Conservation (phyloP, 768 basidiomycete genomes). For the Lactarius indigo region DNA sequence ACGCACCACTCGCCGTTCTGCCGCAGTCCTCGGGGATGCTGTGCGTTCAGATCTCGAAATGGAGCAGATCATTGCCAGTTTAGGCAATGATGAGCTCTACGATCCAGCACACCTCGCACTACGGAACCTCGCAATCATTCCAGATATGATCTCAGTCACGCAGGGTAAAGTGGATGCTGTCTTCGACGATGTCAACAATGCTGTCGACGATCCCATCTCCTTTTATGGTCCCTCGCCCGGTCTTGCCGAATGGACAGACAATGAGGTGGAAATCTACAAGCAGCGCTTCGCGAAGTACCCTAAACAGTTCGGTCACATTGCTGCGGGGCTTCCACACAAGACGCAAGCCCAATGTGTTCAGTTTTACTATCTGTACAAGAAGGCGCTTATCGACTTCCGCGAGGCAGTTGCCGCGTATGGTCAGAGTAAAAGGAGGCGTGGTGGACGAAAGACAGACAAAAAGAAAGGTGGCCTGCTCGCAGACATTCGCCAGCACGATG, state of each 20-base stretch:
- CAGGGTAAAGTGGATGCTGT: slow-evolving; percentile 55
- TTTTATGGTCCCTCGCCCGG: slow-evolving; percentile 73
- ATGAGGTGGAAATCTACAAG: slow-evolving; percentile 74
- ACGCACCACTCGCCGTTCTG: slow-evolving; percentile 70
- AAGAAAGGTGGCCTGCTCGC: slow-evolving; percentile 78
- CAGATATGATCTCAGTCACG: slow-evolving; percentile 82
- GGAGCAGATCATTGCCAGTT: slow-evolving; percentile 93
- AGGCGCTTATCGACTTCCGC: slow-evolving; percentile 79
- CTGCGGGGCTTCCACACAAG: slow-evolving; percentile 77
- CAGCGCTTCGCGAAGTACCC: slow-evolving; percentile 81
- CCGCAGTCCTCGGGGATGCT: slow-evolving; percentile 74
- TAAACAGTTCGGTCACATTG: slow-evolving; percentile 95
- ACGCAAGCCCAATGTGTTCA: slow-evolving; percentile 84
- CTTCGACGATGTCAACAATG: slow-evolving; percentile 84
- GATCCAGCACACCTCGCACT: slow-evolving; percentile 87
- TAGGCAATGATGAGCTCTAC: slow-evolving; percentile 89
- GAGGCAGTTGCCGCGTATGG: slow-evolving; percentile 65
- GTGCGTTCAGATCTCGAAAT: slow-evolving; percentile 95
- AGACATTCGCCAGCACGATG: slow-evolving; percentile 79
- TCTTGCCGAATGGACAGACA: slow-evolving; percentile 84
- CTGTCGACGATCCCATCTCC: slow-evolving; percentile 68
- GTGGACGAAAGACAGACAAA: slow-evolving; percentile 54
- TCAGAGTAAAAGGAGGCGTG: slow-evolving; percentile 59
- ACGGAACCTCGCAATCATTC: slow-evolving; percentile 80
- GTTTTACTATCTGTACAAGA: slow-evolving; percentile 95